Base-by-base conservation (phyloP, 2,329 filamentous ascomycete species). In the Lomentospora prolificans region DNA sequence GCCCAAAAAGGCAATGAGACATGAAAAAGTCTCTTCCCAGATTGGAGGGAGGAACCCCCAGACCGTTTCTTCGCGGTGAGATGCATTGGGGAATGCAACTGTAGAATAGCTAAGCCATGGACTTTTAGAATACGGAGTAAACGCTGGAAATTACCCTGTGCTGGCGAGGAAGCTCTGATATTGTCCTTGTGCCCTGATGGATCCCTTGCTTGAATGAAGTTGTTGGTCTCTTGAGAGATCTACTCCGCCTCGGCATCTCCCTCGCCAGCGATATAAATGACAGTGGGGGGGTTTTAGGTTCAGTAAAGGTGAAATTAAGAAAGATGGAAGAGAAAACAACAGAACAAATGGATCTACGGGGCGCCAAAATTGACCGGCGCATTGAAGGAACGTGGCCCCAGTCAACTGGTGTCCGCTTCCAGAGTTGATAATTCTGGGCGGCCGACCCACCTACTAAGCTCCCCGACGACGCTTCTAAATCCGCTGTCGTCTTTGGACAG, bases 241-340 rank as follows among this genome's bases (percentile, higher is more conserved):
- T 53, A 53, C 3, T 22, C 33, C 6, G 55, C 30, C n/a, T 62
- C 60, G 0, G 22, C 41, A 1, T 61, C 55, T 14, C 39, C 56
- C 53, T 64, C 62, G 7, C 60, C 61, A 1, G 39, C 55, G 0
- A 65, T 50, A 19, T 62, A 60, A 17, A 65, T 60, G 2, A 58
- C 41, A 3, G 62, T 57, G 51, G 17, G 33, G 14, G 33, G 46
- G 4, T 58, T 57, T 41, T 65, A 66, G 36, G 22, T 55, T 12
- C 30, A 24, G 9, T 51, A 6, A 14, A 69, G 66, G 0, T 64
- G 46, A 1, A 57, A 36, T 54, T 69, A n/a, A n/a, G n/a, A n/a
- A n/a, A n/a, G n/a, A n/a, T n/a, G n/a, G n/a, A n/a, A n/a, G n/a
- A n/a, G n/a, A n/a, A n/a, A n/a, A n/a, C n/a, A n/a, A n/a, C n/a